Base-by-base conservation (phyloP, 2,329 filamentous ascomycete species). In the Apiospora hydei region DNA sequence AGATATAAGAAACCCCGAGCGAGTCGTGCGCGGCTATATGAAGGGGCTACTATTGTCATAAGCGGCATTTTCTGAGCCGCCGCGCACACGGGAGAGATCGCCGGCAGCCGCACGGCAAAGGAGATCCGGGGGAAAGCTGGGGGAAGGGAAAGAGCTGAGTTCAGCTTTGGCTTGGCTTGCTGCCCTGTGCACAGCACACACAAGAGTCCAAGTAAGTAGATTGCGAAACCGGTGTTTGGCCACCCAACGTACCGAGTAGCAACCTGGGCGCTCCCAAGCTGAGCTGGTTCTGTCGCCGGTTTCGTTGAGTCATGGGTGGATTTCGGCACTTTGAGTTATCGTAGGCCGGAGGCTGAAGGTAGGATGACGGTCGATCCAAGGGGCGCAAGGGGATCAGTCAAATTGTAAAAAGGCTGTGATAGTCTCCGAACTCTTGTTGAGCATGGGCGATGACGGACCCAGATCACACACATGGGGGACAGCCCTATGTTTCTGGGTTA, bases 11-110 rank as follows among this genome's bases (percentile, higher is more conserved):
- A 53, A 53, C 51, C 5, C 53, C 24, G 53, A 34, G 53, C 26
- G 53, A 61, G 26, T 61, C 51, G n/a, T n/a, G 51, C 24, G 51
- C 24, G 51, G 51, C 7, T 4, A 24, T 24, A 53, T 53, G 24
- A 53, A 13, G 53, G 24, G 74, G 69, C 24, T 30, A 16, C 26
- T 11, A 26, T n/a, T 51, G 49, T 51, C 14, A n/a, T n/a, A n/a
- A n/a, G n/a, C 14, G 51, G 51, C 26, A 57, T 38, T n/a, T 11
- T 16, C 30, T 4, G 30, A 38, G 6, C 53, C 53, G 26, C 26
- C 26, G n/a, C 30, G 11, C 53, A n/a, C n/a, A n/a, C n/a, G n/a
- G 51, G 51, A 57, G 30, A 16, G 38, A 4, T 21, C 16, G 30
- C 30, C 5, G n/a, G 30, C 51, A 57, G 53, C 53, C 53, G 53